phyloP scores from a whole-genome alignment of 192 early-diverging fungal genomes.

The Haplosporangium gracile region DNA sequence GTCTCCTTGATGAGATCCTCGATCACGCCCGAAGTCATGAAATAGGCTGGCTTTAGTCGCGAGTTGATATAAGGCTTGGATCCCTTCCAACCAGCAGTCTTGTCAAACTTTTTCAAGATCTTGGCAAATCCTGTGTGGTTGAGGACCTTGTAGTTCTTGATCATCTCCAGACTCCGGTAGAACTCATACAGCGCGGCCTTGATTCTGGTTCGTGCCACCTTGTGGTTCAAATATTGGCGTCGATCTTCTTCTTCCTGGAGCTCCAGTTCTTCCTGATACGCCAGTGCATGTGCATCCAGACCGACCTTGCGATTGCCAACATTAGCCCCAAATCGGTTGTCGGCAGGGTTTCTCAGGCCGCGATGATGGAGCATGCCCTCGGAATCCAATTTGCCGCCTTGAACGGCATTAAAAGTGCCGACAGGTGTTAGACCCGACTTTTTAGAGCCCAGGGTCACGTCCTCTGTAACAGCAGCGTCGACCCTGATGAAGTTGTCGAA shows the following conservation, averaged over 20 bases:
- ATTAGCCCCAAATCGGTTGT: neutral
- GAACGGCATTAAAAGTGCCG: neutral
- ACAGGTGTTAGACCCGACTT: neutral
- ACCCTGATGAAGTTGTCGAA: slow-evolving; percentile 28
- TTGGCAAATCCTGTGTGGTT: slow-evolving; percentile 72
- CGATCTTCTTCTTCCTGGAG: slow-evolving; percentile 33
- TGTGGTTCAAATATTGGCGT: slow-evolving; percentile 41
- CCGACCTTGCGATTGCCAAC: neutral
- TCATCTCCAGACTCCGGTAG: slow-evolving; percentile 77
- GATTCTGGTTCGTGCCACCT: slow-evolving; percentile 66
- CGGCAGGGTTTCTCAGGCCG: neutral
- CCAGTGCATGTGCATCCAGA: neutral
- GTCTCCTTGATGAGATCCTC: slow-evolving; percentile 73
- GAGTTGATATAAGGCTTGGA: slow-evolving; percentile 34
- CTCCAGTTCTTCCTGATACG: slow-evolving; percentile 26
- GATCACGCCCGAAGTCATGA: slow-evolving; percentile 67
- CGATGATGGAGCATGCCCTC: slow-evolving; percentile 18
- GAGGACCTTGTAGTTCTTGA: slow-evolving; percentile 75
- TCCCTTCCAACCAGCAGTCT: slow-evolving; percentile 60
- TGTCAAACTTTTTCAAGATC: slow-evolving; percentile 85
- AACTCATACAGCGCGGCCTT: slow-evolving; percentile 81
- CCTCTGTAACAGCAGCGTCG: slow-evolving; percentile 20
- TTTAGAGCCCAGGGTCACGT: slow-evolving; percentile 20
- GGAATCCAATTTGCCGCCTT: neutral
- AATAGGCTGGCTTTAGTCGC: slow-evolving; percentile 54